Evolutionary conservation across 129 eudicot species (phyloP).

Genomic region (Flaveria sonorensis): DNA sequence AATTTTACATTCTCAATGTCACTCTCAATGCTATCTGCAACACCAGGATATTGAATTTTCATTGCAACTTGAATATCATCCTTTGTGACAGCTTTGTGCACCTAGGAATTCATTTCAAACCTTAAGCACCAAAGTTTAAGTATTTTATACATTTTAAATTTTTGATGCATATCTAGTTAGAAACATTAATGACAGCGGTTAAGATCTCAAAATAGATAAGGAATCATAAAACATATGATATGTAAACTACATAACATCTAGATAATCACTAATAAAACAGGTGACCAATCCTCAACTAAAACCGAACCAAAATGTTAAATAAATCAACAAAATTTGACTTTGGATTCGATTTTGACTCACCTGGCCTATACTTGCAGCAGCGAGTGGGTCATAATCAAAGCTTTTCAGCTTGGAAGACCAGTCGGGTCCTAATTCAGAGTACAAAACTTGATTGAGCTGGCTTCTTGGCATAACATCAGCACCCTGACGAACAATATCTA

Average conservation of each 20-base stretch:
- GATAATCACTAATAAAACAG: background rate
- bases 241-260: background rate
- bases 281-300: conserved; percentile 8
- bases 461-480: conserved; percentile 97
- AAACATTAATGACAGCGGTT: background rate
- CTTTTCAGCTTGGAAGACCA: conserved; percentile 87
- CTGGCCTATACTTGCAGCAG: conserved; percentile 99
- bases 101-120: conserved; percentile 48
- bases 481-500: conserved; percentile 99
- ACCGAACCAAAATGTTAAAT: background rate
- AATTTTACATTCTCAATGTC: conserved; percentile 91
- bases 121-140: conserved; percentile 26
- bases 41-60: conserved; percentile 98
- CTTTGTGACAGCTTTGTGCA: conserved; percentile 81
- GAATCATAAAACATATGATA: conserved; percentile 11
- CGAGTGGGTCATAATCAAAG: conserved; percentile 93
- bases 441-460: conserved; percentile 94
- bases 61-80: conserved; percentile 86
- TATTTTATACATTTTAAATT: background rate
- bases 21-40: conserved; percentile 98
- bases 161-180: conserved; percentile 8
- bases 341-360: conserved; percentile 39
- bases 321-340: background rate
- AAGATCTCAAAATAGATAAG: conserved; percentile 15
- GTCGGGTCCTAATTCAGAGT: conserved; percentile 71